Evolutionary conservation across 2,329 filamentous ascomycete species (phyloP).

Genomic region (Hypoxylon sp.): DNA sequence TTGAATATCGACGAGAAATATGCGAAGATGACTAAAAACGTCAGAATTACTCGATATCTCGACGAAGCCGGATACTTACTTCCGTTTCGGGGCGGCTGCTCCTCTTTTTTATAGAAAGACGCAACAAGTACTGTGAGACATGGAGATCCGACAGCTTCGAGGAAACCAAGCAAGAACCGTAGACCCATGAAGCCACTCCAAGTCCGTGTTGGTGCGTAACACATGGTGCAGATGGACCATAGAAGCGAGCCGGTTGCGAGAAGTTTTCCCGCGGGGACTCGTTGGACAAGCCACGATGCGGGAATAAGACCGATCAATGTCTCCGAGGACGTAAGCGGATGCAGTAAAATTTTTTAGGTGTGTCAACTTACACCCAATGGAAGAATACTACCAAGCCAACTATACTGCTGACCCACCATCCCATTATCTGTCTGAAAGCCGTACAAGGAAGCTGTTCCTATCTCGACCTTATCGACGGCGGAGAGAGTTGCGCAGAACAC

Average conservation of each 20-base stretch:
- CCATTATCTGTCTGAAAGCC: constrained; percentile 55
- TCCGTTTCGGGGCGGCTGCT: constrained; percentile 47
- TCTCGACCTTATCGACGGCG: constrained; percentile 55
- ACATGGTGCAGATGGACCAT: constrained; percentile 53
- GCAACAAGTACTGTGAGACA: constrained; percentile 56
- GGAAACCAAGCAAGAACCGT: constrained; percentile 56
- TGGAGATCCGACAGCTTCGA: constrained; percentile 56
- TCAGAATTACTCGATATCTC: constrained; percentile 6
- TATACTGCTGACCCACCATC: constrained; percentile 54
- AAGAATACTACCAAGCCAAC: constrained; percentile 54
- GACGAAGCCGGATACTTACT: constrained; percentile 37
- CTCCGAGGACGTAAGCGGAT: constrained; percentile 10
- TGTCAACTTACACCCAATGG: constrained; percentile 49
- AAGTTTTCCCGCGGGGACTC: constrained; percentile 51
- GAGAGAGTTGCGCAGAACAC: constrained; percentile 52
- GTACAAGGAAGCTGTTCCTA: constrained; percentile 56
- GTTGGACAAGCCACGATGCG: constrained; percentile 51
- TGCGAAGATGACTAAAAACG: constrained; percentile 53
- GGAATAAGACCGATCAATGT: constrained; percentile 48
- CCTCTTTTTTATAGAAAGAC: constrained; percentile 57
- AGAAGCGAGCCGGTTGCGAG: constrained; percentile 50
- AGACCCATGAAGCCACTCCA: constrained; percentile 55
- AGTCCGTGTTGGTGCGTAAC: constrained; percentile 49
- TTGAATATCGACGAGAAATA: constrained; percentile 53
- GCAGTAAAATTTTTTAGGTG: neutral